Base-by-base conservation (phyloP, 2,329 filamentous ascomycete genomes). In the Didymella keratinophila region DNA sequence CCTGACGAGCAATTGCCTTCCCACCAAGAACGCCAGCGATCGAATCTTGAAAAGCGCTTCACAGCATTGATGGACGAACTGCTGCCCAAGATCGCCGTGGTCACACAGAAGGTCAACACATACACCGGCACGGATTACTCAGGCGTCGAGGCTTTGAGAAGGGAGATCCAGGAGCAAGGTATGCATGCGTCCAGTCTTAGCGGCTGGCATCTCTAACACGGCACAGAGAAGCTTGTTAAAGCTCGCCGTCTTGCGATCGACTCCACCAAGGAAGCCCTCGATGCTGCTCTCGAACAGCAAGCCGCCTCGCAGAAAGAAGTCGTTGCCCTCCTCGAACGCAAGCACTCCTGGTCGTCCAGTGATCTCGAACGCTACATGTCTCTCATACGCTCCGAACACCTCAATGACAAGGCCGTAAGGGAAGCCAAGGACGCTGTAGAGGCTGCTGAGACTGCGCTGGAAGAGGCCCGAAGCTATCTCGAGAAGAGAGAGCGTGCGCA, bases 331-430 rank as follows among this genome's bases (percentile, higher is more conserved):
- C 86, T 99, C 8, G 94, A 97, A 61, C 87, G 95, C 57, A 98
- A 99, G 79, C 92, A 97, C 77, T 90, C 89, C 18, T 99, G 95
- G 95, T 88, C 88, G 0, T 88, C 93, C 0, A 76, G 82, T 1
- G 95, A 99, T 78, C 86, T 99, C 28, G 95, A 99, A 79, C 88
- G 94, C 55, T 99, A 99, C 83, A 99, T 96, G 58, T 84, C 87
- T 34, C 85, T 99, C 43, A 97, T 99, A 78, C 87, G 95, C 43
- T 90, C 89, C 52, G 95, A 99, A 79, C 95, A 99, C 78, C 86
- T 91, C 67, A 93, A 98, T 72, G 95, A 99, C 74, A 90, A 93
- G 62, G 88, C 88, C 30, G 94, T 98, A 32, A 81, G 84, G 25
- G 83, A 86, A 55, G 88, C 92, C 2, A 89, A 91, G 65, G 87